These are phyloP conservation scores for Jacaranda mimosifolia DNA, from an alignment of 257 asterid species.

Conservation along the genomic window DNA sequence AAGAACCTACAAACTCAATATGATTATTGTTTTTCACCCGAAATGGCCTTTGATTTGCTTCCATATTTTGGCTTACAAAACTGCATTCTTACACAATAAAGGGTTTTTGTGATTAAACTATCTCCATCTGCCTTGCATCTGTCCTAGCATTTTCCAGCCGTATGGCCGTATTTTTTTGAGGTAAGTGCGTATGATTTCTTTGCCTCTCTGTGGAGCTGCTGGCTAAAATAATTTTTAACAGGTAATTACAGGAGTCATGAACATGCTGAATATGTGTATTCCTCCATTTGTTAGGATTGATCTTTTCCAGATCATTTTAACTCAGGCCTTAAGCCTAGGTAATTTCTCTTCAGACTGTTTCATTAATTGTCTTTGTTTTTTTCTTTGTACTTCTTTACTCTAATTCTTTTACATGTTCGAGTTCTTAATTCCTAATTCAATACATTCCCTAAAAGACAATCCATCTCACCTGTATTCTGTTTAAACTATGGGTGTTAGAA, in stretches of 20 bases:
- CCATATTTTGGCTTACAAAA: constrained; percentile 15
- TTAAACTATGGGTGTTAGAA: background rate
- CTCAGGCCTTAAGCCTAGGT: constrained; percentile 86
- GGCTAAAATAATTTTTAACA: constrained; percentile 50
- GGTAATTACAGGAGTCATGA: constrained; percentile 89
- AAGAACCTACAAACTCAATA: constrained; percentile 6
- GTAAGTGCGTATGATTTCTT: constrained; percentile 18
- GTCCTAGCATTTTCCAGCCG: constrained; percentile 7
- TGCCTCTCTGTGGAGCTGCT: constrained; percentile 30
- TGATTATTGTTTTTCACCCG: constrained; percentile 21
- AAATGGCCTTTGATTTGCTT: background rate
- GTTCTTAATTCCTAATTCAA: constrained; percentile 18
- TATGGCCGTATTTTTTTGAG: constrained; percentile 2
- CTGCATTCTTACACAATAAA: background rate
- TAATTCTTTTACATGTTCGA: background rate
- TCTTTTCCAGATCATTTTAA: constrained; percentile 76
- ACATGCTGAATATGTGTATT: constrained; percentile 65
- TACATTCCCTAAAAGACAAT: constrained; percentile 15
- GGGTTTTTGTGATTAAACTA: background rate
- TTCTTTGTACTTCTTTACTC: constrained; percentile 19
- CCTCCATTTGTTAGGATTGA: constrained; percentile 88
- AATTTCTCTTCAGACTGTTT: constrained; percentile 33
- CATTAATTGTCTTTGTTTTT: constrained; percentile 17
- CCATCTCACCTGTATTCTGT: constrained; percentile 3
- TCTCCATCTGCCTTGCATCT: constrained; percentile 18